These are phyloP conservation scores for Ilex aquifolium DNA, from an alignment of 257 asterid genomes.

Conservation along the genomic window DNA sequence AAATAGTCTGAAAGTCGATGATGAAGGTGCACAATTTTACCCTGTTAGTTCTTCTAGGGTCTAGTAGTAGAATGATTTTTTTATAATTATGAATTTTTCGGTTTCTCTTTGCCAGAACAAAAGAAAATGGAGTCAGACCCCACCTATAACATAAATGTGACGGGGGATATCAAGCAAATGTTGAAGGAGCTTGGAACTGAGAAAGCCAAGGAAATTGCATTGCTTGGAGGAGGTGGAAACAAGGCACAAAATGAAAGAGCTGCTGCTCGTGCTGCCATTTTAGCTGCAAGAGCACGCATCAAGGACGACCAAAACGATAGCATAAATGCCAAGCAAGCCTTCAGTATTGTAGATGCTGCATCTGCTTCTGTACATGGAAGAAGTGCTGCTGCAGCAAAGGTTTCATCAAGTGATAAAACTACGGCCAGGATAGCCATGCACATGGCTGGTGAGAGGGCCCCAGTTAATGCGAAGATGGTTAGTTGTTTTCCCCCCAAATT, in stretches of 20 bases:
- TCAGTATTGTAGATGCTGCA: slow-evolving; percentile 97
- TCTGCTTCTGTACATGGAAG: slow-evolving; percentile 98
- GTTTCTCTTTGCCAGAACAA: slow-evolving; percentile 40
- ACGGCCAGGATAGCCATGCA: slow-evolving; percentile 98
- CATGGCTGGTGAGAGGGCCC: slow-evolving; percentile 93
- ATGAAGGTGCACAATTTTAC: slow-evolving; percentile 57
- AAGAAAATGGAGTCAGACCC: slow-evolving; percentile 81
- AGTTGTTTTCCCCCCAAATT: slow-evolving; percentile 20
- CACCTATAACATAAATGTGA: slow-evolving; percentile 71
- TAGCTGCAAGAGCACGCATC: slow-evolving; percentile 87
- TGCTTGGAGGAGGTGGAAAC: slow-evolving; percentile 98
- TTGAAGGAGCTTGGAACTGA: slow-evolving; percentile 94
- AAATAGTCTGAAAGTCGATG: slow-evolving; percentile 75
- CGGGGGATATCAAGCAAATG: slow-evolving; percentile 87
- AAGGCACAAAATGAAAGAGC: slow-evolving; percentile 86
- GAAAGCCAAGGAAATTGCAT: slow-evolving; percentile 82
- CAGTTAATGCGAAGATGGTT: slow-evolving; percentile 88
- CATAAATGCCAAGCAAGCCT: slow-evolving; percentile 49
- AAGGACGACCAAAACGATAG: slow-evolving; percentile 58
- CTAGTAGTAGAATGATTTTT: neutral
- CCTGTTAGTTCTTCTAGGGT: neutral
- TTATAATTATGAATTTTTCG: slow-evolving; percentile 6
- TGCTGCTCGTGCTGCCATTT: slow-evolving; percentile 74
- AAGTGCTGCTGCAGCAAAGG: slow-evolving; percentile 93
- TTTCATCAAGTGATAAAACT: slow-evolving; percentile 76